Percentiles rank a stretch among this genome's conserved stretches.
phyloP scores from a whole-genome alignment of 2,329 filamentous ascomycete genomes.

The Ophioceras dolichostomum region DNA sequence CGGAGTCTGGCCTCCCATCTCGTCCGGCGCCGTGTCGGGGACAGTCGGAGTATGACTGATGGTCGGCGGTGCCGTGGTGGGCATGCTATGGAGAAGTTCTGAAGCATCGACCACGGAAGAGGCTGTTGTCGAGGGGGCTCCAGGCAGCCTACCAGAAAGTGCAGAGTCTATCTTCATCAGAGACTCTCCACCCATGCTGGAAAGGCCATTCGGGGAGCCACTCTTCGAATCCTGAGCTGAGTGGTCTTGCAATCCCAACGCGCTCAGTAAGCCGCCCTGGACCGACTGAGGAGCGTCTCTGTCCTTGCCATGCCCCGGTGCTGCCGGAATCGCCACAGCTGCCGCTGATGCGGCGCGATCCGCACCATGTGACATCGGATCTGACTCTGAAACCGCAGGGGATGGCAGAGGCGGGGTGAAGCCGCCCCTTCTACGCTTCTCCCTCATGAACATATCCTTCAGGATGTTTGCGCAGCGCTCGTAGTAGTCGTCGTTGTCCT shows the following conservation, averaged over 20 bases:
- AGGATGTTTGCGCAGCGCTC: slow-evolving; percentile 80
- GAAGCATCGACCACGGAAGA: background rate
- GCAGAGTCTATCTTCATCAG: background rate
- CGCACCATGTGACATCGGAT: slow-evolving; percentile 23
- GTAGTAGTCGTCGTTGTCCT: slow-evolving; percentile 98
- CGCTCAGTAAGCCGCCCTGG: background rate
- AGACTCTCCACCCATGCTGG: too few relatives aligned
- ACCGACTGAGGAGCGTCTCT: slow-evolving; percentile 8
- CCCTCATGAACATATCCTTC: slow-evolving; percentile 75
- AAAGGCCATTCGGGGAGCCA: background rate
- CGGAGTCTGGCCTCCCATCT: slow-evolving; percentile 23
- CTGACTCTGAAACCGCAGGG: slow-evolving; percentile 23
- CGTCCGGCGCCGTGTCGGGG: slow-evolving; percentile 17
- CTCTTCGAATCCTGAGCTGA: slow-evolving; percentile 1
- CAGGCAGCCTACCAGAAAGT: background rate
- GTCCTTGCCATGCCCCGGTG: slow-evolving; percentile 14
- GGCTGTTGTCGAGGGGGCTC: too few relatives aligned
- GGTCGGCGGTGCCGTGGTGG: slow-evolving; percentile 25
- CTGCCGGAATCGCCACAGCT: slow-evolving; percentile 2
- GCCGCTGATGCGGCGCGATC: slow-evolving; percentile 8
- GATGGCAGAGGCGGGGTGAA: slow-evolving; percentile 42
- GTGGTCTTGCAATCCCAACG: background rate
- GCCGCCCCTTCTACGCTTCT: slow-evolving; percentile 54
- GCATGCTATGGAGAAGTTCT: slow-evolving; percentile 13
- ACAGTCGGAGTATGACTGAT: slow-evolving; percentile 25